Conservation (phyloP, 1,284 basidiomycete genomes). For the Agroathelia rolfsii region DNA sequence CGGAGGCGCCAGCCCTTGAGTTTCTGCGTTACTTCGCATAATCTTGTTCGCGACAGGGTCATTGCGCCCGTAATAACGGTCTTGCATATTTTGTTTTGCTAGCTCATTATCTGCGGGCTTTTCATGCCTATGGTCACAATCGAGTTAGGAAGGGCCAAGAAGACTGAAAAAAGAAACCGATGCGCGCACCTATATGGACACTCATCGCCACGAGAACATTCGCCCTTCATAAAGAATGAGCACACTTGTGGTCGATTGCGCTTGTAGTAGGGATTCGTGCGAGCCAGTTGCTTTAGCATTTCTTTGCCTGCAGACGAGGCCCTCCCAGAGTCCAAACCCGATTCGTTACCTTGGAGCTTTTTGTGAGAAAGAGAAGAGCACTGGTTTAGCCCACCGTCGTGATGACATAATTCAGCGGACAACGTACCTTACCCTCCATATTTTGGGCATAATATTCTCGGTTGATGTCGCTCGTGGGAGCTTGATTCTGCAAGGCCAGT, state of each 20-base stretch:
- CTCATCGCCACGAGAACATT: slow-evolving; percentile 83
- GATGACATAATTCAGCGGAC: too few relatives aligned
- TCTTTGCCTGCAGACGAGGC: slow-evolving; percentile 83
- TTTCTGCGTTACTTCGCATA: slow-evolving; percentile 61
- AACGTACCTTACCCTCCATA: slow-evolving; percentile 76
- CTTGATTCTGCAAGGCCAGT: slow-evolving; percentile 76
- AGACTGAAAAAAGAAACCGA: not conserved
- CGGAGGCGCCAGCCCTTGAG: slow-evolving; percentile 79
- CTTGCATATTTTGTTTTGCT: slow-evolving; percentile 86
- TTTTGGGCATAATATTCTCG: slow-evolving; percentile 97
- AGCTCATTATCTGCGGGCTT: slow-evolving; percentile 75
- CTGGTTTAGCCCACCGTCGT: too few relatives aligned
- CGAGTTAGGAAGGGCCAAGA: slow-evolving; percentile 1
- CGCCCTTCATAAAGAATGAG: slow-evolving; percentile 93
- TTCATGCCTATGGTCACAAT: slow-evolving; percentile 61
- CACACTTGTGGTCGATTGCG: slow-evolving; percentile 91
- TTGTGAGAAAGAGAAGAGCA: too few relatives aligned
- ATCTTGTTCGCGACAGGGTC: slow-evolving; percentile 92
- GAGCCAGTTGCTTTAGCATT: slow-evolving; percentile 88
- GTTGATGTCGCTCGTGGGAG: slow-evolving; percentile 94
- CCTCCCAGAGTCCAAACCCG: slow-evolving; percentile 56
- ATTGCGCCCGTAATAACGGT: slow-evolving; percentile 83
- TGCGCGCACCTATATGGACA: slow-evolving; percentile 76
- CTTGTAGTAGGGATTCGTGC: slow-evolving; percentile 95
- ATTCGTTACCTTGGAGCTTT: slow-evolving; percentile 61